These are phyloP conservation scores for Dovyalis caffra DNA, from an alignment of 345 rosid species.

Conservation along the genomic window DNA sequence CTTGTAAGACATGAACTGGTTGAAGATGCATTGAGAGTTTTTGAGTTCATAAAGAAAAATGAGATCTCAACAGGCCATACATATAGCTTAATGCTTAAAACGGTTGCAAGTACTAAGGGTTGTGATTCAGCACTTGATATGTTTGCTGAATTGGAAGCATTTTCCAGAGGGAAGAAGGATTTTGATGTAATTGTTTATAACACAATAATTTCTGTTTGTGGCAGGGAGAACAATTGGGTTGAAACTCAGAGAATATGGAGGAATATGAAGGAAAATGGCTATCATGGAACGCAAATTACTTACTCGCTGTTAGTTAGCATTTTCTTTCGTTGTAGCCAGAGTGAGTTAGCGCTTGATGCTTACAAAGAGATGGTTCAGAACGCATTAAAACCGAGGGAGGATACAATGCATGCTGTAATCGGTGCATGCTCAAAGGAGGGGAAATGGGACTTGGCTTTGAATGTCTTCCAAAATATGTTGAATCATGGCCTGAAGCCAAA, in stretches of 20 bases:
- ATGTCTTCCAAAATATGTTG: conserved; percentile 53
- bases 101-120: conserved; percentile 50
- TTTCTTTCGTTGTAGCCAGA: conserved; percentile 61
- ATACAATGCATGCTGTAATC: conserved; percentile 59
- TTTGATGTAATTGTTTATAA: conserved; percentile 73
- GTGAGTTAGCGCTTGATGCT: conserved; percentile 66
- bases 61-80: conserved; percentile 57
- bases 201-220: conserved; percentile 70
- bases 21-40: conserved; percentile 47
- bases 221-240: conserved; percentile 47
- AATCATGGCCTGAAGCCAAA: conserved; percentile 51
- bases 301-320: conserved; percentile 62
- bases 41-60: conserved; percentile 50
- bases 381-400: conserved; percentile 45
- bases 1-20: conserved; percentile 51
- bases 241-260: conserved; percentile 64
- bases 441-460: conserved; percentile 54
- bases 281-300: conserved; percentile 57
- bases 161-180: conserved; percentile 25
- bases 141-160: conserved; percentile 50
- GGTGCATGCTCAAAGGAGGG: conserved; percentile 62
- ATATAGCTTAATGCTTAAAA: conserved; percentile 66
- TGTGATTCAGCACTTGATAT: conserved; percentile 51
- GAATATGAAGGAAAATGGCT: conserved; percentile 55
- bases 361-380: conserved; percentile 61